Percentiles rank a stretch among this genome's conserved stretches.
phyloP scores from a whole-genome alignment of 345 rosid species.

The Hirschfeldia incana region DNA sequence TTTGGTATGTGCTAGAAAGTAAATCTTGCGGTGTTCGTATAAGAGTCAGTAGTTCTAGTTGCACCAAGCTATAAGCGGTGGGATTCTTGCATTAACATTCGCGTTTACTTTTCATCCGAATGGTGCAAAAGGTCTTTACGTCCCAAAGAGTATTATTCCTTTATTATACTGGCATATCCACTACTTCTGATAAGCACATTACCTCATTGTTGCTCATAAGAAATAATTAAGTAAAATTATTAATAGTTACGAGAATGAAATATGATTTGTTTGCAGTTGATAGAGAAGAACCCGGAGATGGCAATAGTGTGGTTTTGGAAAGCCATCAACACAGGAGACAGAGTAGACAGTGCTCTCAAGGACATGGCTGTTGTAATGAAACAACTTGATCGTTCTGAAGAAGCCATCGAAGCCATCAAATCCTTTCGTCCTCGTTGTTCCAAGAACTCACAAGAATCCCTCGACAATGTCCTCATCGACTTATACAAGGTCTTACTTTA shows the following conservation, averaged over 20 bases:
- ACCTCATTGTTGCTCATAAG: not conserved
- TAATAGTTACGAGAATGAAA: not conserved
- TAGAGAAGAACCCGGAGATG: constrained; percentile 73
- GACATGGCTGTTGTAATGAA: not conserved
- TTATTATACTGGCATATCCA: not conserved
- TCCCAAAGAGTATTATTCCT: not conserved
- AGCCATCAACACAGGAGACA: constrained; percentile 55
- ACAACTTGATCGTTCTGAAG: not conserved
- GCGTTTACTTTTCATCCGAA: constrained; percentile 6
- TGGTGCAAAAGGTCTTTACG: constrained; percentile 7
- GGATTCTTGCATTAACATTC: not conserved
- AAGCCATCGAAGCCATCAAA: constrained; percentile 53
- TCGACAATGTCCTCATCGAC: constrained; percentile 91
- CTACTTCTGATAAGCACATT: not conserved
- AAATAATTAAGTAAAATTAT: not conserved
- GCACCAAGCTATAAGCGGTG: not conserved
- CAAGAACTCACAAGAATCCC: constrained; percentile 77
- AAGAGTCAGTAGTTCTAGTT: not conserved
- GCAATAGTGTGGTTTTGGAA: constrained; percentile 85
- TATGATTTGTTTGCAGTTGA: constrained; percentile 47
- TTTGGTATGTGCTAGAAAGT: not conserved
- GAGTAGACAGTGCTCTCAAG: not conserved
- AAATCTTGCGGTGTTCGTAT: no score
- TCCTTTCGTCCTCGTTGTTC: constrained; percentile 84
- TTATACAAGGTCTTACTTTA: constrained; percentile 68